These are phyloP conservation scores for Oryza rufipogon DNA, from an alignment of 176 grass and related monocot genomes.

Conservation along the genomic window DNA sequence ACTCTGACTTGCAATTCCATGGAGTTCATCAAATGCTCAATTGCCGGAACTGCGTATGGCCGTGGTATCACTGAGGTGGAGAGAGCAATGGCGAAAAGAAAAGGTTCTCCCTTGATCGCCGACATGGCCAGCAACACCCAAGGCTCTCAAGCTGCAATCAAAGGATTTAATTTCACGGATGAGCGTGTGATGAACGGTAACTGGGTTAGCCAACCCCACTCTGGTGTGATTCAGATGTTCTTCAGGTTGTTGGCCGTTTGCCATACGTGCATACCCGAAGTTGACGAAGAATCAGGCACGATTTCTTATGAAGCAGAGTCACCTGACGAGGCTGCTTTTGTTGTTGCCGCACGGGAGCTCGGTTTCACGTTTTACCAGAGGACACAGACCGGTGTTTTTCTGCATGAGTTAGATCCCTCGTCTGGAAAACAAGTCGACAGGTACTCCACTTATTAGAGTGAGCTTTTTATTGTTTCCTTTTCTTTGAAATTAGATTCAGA, in stretches of 20 bases:
- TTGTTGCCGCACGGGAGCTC: slow-evolving; percentile 71
- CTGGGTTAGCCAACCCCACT: slow-evolving; percentile 61
- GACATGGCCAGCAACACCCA: slow-evolving; percentile 20
- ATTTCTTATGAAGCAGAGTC: slow-evolving; percentile 96
- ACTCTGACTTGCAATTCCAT: slow-evolving; percentile 93
- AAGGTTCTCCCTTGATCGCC: slow-evolving; percentile 44
- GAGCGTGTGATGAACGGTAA: slow-evolving; percentile 78
- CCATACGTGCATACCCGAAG: slow-evolving; percentile 88
- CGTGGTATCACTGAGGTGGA: slow-evolving; percentile 75
- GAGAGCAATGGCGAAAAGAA: slow-evolving; percentile 71
- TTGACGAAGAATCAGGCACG: slow-evolving; percentile 62
- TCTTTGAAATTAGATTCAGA: not conserved
- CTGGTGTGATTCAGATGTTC: slow-evolving; percentile 63
- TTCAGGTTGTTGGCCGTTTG: slow-evolving; percentile 74
- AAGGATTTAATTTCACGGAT: slow-evolving; percentile 90
- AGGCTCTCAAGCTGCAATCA: slow-evolving; percentile 38
- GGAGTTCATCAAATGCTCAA: slow-evolving; percentile 96
- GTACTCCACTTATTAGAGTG: slow-evolving; percentile 37
- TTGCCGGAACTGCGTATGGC: slow-evolving; percentile 81
- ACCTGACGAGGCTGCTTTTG: slow-evolving; percentile 90
- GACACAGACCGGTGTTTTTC: slow-evolving; percentile 63
- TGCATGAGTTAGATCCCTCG: slow-evolving; percentile 65
- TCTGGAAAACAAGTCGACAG: slow-evolving; percentile 62
- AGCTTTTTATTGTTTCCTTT: not conserved
- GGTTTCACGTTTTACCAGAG: slow-evolving; percentile 86